Conservation (phyloP, 495 filamentous ascomycete genomes). For the Aspergillus baeticus region DNA sequence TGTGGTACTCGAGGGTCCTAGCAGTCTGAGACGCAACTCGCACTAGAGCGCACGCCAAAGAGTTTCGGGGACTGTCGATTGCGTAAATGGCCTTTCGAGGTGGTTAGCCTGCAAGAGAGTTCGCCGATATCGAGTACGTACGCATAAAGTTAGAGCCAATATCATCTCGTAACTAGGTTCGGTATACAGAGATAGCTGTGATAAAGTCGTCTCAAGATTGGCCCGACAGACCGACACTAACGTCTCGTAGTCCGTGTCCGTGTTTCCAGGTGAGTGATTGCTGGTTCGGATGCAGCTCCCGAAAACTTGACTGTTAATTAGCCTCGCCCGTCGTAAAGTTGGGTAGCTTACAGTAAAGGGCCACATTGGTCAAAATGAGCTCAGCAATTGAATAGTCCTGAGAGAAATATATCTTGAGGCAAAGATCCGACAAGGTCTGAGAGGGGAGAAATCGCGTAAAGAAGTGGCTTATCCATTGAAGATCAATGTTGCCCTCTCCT, state of each 20-base stretch:
- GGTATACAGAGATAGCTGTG: conserved; percentile 2
- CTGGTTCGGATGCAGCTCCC: too few species aligned
- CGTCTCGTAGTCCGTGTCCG: neutral
- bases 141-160: conserved; percentile 6
- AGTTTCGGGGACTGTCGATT: conserved; percentile 1
- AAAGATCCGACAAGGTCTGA: conserved; percentile 5
- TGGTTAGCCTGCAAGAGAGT: neutral
- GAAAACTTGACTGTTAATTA: too few species aligned
- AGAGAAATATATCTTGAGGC: conserved; percentile 14
- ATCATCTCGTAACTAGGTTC: conserved; percentile 9
- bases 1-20: conserved; percentile 8
- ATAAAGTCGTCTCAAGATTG: conserved; percentile 9
- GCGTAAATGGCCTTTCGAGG: conserved; percentile 5
- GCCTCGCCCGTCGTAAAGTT: too few species aligned
- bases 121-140: neutral
- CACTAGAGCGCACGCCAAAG: conserved; percentile 3
- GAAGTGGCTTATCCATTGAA: too few species aligned
- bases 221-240: neutral
- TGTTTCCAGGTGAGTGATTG: neutral
- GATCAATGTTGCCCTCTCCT: too few species aligned
- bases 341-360: conserved; percentile 7
- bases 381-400: conserved; percentile 8
- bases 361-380: conserved; percentile 10
- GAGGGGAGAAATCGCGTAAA: neutral
- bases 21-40: neutral